Conservation (phyloP, 2,329 filamentous ascomycete species). For the Byssochlamys sp. region DNA sequence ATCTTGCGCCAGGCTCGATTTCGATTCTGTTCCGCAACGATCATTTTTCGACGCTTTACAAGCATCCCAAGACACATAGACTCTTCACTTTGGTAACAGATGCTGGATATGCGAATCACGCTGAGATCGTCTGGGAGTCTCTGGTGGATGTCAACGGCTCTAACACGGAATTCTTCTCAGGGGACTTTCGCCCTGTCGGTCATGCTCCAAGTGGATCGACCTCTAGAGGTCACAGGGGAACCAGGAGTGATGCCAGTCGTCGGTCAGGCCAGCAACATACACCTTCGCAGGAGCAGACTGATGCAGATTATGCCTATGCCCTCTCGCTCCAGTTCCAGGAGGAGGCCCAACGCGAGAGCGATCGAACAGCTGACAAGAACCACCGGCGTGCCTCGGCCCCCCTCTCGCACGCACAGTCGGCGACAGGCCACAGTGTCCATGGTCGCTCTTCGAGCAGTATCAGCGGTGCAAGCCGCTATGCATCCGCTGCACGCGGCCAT, state of each 20-base stretch:
- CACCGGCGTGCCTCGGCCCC: conserved; percentile 13
- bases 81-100: conserved; percentile 84
- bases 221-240: conserved; percentile 18
- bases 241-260: conserved; percentile 13
- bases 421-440: conserved; percentile 3
- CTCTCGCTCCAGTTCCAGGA: conserved; percentile 88
- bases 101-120: conserved; percentile 75
- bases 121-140: conserved; percentile 93
- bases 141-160: conserved; percentile 80
- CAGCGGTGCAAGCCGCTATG: conserved; percentile 5
- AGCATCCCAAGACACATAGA: conserved; percentile 66
- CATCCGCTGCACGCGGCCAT: conserved; percentile 11
- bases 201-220: conserved; percentile 35
- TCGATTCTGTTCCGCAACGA: conserved; percentile 94
- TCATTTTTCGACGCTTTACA: conserved; percentile 89
- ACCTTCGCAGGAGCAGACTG: conserved; percentile 56
- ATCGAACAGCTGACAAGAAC: conserved; percentile 31
- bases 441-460: conserved; percentile 14
- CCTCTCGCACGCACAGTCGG: conserved; percentile 9
- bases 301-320: conserved; percentile 69
- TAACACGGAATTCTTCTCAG: conserved; percentile 72
- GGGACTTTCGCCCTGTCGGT: conserved; percentile 80
- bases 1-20: conserved; percentile 65
- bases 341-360: conserved; percentile 64
- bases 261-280: conserved; percentile 8